Percentiles rank a stretch among this genome's conserved stretches.
phyloP scores from a whole-genome alignment of 371 early-diverging fungal genomes.

The Rhizomucor miehei region DNA sequence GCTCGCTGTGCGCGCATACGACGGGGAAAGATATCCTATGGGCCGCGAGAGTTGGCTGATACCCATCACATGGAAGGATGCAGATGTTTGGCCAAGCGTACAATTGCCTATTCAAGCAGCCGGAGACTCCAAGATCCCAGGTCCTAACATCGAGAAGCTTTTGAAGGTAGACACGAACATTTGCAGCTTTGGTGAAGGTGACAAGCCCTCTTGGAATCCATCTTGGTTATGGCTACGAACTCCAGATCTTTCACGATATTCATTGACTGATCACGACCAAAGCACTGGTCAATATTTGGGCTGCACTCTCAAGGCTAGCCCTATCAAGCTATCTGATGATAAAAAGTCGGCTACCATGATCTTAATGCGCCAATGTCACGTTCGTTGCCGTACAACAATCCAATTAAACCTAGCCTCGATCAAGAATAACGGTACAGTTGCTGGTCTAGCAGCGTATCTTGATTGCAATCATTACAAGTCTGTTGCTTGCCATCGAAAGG shows the following conservation, averaged over 20 bases:
- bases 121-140: background rate
- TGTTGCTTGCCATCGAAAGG: background rate
- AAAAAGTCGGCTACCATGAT: conserved; percentile 10
- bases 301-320: conserved; percentile 6
- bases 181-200: background rate
- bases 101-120: conserved; percentile 8
- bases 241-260: conserved; percentile 10
- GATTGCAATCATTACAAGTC: conserved; percentile 7
- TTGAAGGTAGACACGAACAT: background rate
- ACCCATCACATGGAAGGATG: conserved; percentile 20
- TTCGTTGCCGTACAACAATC: conserved; percentile 9
- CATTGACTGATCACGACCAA: conserved; percentile 2
- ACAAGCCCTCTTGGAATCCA: background rate
- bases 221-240: conserved; percentile 17
- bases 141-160: background rate
- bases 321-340: background rate
- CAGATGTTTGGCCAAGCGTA: conserved; percentile 14
- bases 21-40: conserved; percentile 12
- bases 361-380: conserved; percentile 15
- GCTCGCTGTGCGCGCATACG: conserved; percentile 15
- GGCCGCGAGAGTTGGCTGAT: conserved; percentile 22
- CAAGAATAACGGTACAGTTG: background rate
- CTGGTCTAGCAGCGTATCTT: conserved; percentile 9
- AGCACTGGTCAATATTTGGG: background rate
- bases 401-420: background rate